Conservation (phyloP, 2,329 filamentous ascomycete genomes). For the Arthrobotrys musiformis region DNA sequence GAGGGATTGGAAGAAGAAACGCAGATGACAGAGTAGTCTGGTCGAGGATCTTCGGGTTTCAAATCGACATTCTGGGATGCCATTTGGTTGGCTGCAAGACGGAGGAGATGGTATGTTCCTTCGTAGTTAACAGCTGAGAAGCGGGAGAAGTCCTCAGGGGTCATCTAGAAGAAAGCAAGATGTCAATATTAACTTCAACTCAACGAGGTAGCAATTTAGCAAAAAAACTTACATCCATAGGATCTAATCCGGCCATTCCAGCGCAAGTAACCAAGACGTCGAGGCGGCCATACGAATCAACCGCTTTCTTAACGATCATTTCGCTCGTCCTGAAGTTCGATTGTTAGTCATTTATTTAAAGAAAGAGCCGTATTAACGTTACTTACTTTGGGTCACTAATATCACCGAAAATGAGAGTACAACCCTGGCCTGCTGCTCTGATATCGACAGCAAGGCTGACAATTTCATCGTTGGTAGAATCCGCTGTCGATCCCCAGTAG, state of each 20-base stretch:
- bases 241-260: slow-evolving; percentile 54
- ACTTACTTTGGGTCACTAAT: slow-evolving; percentile 59
- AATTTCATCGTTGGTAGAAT: slow-evolving; percentile 60
- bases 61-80: slow-evolving; percentile 56
- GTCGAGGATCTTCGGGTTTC: slow-evolving; percentile 55
- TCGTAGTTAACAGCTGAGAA: slow-evolving; percentile 58
- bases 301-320: slow-evolving; percentile 58
- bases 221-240: slow-evolving; percentile 50
- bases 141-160: slow-evolving; percentile 40
- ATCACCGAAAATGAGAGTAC: slow-evolving; percentile 59
- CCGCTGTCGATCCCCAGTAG: slow-evolving; percentile 59
- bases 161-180: slow-evolving; percentile 21
- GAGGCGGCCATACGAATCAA: slow-evolving; percentile 65
- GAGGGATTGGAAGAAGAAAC: slow-evolving; percentile 55
- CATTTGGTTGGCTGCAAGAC: slow-evolving; percentile 59
- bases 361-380: not conserved
- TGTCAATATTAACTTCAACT: not conserved
- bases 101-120: slow-evolving; percentile 59
- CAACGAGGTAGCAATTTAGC: not conserved
- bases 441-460: slow-evolving; percentile 60
- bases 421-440: slow-evolving; percentile 58
- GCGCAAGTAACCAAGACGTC: slow-evolving; percentile 78
- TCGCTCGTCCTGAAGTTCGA: slow-evolving; percentile 56
- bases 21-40: slow-evolving; percentile 58
- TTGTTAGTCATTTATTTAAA: not conserved